Evolutionary conservation across 305 asterid species (phyloP), one percentile per base, ranked within the genome.

Genomic region (Ilex paraguariensis): DNA sequence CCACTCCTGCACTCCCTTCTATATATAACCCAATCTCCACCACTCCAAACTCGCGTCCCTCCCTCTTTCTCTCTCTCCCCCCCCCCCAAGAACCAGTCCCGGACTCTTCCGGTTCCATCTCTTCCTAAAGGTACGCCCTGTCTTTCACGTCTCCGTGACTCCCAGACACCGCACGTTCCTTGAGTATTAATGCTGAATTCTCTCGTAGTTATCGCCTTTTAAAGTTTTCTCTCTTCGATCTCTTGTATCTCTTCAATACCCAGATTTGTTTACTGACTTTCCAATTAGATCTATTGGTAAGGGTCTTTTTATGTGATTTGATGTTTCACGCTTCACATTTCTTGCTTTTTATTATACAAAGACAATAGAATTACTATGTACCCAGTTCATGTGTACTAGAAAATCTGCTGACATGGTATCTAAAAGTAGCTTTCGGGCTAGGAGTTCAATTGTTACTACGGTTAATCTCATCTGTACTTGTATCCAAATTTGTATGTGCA

Each of bases 61-160:
- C 55, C 36, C 69, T 71, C 45, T 17, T 13, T 10, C 42, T 3
- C 61, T 5, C 57, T 15, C 55, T 21, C 61, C 62, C 63, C 14
- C 70, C 16, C 6, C 46, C 28, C 28, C 1, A 60, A 54, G 60
- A 55, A 36, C 63, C 74, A 45, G 48, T 63, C 50, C 69, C 54
- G 39, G 33, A 36, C 42, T 57, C 39, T 30, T 45, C 62, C 50
- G 59, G n/a, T 12, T 11, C 63, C 61, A 31, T 50, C 64, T 56
- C 60, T 36, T 8, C 69, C 72, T 66, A 33, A 57, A 73, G 81
- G 88, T 82, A 73, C 70, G 85, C 73, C 28, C 73, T 45, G 51
- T 61, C 68, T 30, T 12, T 62, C 57, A 3, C 16, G 10, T 3
- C 65, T 21, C 28, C 28, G 28, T 21, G 28, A 21, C 28, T 21